Evolutionary conservation across 2,329 filamentous ascomycete genomes (phyloP), one percentile per base, ranked within the genome.

Genomic region (Diplodia scrobiculata): DNA sequence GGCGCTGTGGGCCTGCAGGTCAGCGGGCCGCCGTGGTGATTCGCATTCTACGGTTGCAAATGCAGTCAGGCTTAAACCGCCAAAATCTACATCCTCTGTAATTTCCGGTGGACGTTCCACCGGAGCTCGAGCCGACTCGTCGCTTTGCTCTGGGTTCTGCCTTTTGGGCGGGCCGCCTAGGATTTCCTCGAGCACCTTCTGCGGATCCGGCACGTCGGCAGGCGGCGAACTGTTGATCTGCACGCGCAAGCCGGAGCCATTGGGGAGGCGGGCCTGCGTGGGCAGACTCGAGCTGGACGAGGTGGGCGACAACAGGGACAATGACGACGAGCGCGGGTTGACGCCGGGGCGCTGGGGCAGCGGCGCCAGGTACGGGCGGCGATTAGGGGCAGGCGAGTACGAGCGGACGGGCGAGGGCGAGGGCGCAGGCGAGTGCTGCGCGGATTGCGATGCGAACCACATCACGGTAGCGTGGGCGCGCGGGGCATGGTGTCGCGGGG

Each of bases 251-350:
- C 82, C 82, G 7, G 87, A 88, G 63, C 89, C 90, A 82, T 92
- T 91, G 64, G 85, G 81, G 67, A 85, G 82, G 68, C 87, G 85
- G 34, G 86, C 82, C 3, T 84, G 83, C n/a, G 85, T 82, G 25
- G 91, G 84, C 27, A 97, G 82, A 48, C 91, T 96, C 0, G 87
- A 83, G 3, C 86, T 89, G 2, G 94, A 97, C 65, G 91, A 89
- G 77, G 86, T 91, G 5, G 91, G 81, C 32, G 83, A 86, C n/a
- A 79, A 87, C n/a, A 94, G 82, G 1, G 92, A 95, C 6, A 94
- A 80, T 1, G 91, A 91, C 0, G 94, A 97, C 5, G 87, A 88
- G 68, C 91, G 85, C 25, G 91, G 87, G 55, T 84, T 87, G 48
- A 89, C 79, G 14, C 86, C 87, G 25, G 90, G 86, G 67, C 91